phyloP scores from a whole-genome alignment of 768 basidiomycete genomes.

The Tulasnella sp. region DNA sequence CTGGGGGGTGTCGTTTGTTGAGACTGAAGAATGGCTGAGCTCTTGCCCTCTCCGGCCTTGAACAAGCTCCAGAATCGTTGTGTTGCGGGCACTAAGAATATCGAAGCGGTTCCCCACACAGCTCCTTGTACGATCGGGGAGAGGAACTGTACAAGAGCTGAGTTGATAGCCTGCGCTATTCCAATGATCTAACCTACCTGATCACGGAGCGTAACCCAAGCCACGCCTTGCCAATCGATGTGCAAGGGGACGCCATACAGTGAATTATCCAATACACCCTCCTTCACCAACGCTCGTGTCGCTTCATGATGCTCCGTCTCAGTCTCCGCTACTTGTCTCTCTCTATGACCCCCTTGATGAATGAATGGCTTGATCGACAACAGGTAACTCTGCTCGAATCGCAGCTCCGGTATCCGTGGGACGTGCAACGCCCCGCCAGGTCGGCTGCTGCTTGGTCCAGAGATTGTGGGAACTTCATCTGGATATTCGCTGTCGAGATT shows the following conservation, averaged over 20 bases:
- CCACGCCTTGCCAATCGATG: constrained; percentile 20
- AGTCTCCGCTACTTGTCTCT: neutral
- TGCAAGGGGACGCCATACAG: constrained; percentile 16
- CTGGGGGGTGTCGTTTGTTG: neutral
- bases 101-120: constrained; percentile 8
- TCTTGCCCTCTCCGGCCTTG: neutral
- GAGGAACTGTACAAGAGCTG: neutral
- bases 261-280: constrained; percentile 11
- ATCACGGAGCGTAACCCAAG: constrained; percentile 20
- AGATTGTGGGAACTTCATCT: neutral
- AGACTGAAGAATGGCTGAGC: neutral
- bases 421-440: constrained; percentile 1
- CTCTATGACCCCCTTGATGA: neutral
- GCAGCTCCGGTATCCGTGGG: constrained; percentile 22
- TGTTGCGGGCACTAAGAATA: constrained; percentile 6
- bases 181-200: constrained; percentile 17
- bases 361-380: constrained; percentile 21
- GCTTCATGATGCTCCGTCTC: constrained; percentile 1
- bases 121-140: constrained; percentile 16
- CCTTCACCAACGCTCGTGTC: neutral
- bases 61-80: neutral
- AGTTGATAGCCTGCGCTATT: too few relatives aligned
- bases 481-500: neutral
- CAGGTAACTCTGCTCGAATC: constrained; percentile 22
- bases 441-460: neutral